Base-by-base conservation (phyloP, 2,329 filamentous ascomycete species). In the Xylariomycetidae sp. region DNA sequence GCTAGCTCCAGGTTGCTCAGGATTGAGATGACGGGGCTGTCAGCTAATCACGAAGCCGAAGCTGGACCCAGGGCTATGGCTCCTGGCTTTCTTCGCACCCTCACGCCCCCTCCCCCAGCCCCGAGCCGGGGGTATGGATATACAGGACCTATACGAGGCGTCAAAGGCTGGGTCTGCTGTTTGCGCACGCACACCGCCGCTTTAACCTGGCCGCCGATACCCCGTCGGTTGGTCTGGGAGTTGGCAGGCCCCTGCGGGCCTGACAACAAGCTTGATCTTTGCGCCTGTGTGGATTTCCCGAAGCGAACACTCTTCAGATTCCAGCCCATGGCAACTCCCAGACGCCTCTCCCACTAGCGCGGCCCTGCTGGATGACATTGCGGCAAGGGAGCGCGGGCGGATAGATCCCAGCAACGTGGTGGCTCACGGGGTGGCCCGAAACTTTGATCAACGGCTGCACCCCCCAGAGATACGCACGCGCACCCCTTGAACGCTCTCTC, bases 351-450 rank as follows among this genome's bases (percentile, higher is more conserved):
- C 38, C 44, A 43, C 49, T 49, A 50, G 46, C 24, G 39, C 33
- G 31, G 36, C 38, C 34, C 36, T 47, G 30, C 40, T n/a, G n/a
- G n/a, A n/a, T n/a, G n/a, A n/a, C n/a, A 48, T 45, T 47, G 44
- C 50, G 48, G 48, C 45, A 52, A 48, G 48, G 43, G 36, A 40
- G 33, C 31, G 35, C 37, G 40, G 39, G 44, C 50, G 48, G 50
- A 54, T 54, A 54, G 50, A 54, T 54, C 50, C 50, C 50, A n/a
- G n/a, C n/a, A 54, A 42, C 48, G 42, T 45, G 39, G 43, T 52
- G 50, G 50, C 49, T 52, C 50, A 54, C 49, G 50, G 50, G 50
- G 50, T 52, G 49, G 46, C 50, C 50, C 50, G 50, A 52, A 49
- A 49, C 44, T 48, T 47, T 54, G 50, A 53, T 52, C 44, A 43